These are phyloP conservation scores for Xylariaceae sp. DNA, from an alignment of 2,329 filamentous ascomycete species.

Conservation along the genomic window DNA sequence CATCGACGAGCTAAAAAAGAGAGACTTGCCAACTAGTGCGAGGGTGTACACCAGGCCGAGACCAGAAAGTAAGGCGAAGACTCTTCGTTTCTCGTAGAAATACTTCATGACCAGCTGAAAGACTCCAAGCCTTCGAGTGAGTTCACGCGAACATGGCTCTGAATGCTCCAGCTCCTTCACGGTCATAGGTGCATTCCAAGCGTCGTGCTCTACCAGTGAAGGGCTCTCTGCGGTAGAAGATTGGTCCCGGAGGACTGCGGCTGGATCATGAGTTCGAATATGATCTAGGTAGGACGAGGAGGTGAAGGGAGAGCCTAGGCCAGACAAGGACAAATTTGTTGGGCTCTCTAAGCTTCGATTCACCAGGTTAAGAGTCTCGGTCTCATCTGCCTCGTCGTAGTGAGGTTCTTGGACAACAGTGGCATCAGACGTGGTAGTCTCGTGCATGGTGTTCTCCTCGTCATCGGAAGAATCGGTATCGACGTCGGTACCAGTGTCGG, in stretches of 20 bases:
- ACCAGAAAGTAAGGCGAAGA: constrained; percentile 19
- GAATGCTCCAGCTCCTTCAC: constrained; percentile 2
- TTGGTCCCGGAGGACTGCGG: constrained; percentile 6
- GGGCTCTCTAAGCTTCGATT: constrained; percentile 33
- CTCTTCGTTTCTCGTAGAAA: constrained; percentile 17
- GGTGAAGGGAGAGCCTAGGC: constrained; percentile 16
- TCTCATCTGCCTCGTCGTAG: constrained; percentile 23
- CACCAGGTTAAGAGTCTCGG: constrained; percentile 23
- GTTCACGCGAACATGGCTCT: neutral
- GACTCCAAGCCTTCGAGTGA: neutral
- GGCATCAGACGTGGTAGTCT: constrained; percentile 15
- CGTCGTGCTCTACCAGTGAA: neutral
- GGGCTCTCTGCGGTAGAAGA: neutral
- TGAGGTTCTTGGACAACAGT: constrained; percentile 20
- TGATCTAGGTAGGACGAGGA: constrained; percentile 13
- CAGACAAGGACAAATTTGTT: constrained; percentile 29
- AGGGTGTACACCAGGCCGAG: constrained; percentile 23
- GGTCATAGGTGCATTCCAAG: neutral
- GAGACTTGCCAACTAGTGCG: constrained; percentile 19
- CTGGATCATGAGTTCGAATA: constrained; percentile 8
- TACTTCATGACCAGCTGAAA: constrained; percentile 7
- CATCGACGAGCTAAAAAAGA: constrained; percentile 18
- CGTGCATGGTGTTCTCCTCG: constrained; percentile 25
- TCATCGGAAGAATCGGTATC: constrained; percentile 41
- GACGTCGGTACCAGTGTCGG: constrained; percentile 41